These are phyloP conservation scores for Petunia hybrid DNA, from an alignment of 305 asterid species.

Conservation along the genomic window DNA sequence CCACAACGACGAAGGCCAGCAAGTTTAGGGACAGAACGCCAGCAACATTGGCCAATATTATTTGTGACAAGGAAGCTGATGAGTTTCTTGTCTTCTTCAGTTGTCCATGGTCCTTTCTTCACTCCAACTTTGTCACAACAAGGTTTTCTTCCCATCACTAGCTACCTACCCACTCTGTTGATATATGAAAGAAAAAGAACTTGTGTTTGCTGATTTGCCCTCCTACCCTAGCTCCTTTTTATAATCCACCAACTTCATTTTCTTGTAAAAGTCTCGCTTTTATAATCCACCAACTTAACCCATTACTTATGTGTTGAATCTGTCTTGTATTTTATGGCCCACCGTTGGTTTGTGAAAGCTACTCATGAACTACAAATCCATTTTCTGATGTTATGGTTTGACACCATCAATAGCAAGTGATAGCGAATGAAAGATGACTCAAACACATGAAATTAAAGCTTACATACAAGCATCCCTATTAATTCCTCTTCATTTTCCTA, in stretches of 20 bases:
- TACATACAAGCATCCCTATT: too few species aligned
- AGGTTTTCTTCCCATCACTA: slow-evolving; percentile 83
- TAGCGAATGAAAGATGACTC: slow-evolving; percentile 41
- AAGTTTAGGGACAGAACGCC: slow-evolving; percentile 94
- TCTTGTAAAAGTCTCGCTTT: slow-evolving; percentile 30
- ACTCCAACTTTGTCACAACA: slow-evolving; percentile 95
- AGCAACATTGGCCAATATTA: slow-evolving; percentile 78
- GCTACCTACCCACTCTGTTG: neutral
- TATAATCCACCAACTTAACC: neutral
- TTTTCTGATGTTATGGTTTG: slow-evolving; percentile 52
- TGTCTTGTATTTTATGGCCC: slow-evolving; percentile 53
- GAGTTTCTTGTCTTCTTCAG: slow-evolving; percentile 90
- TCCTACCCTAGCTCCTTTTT: slow-evolving; percentile 80
- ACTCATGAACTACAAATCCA: slow-evolving; percentile 61
- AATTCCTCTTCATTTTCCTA: slow-evolving; percentile 43
- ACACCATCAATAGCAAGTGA: slow-evolving; percentile 44
- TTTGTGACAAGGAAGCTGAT: slow-evolving; percentile 77
- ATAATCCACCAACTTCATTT: slow-evolving; percentile 47
- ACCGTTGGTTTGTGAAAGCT: slow-evolving; percentile 69
- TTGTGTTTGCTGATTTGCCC: slow-evolving; percentile 31
- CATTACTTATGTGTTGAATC: too few species aligned
- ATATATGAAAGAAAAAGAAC: neutral
- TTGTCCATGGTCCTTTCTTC: slow-evolving; percentile 97
- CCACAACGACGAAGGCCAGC: slow-evolving; percentile 97
- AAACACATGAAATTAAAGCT: neutral